Evolutionary conservation across 345 rosid genomes (phyloP), one percentile per base, ranked within the genome.

Genomic region (Arabidopsis suecica): DNA sequence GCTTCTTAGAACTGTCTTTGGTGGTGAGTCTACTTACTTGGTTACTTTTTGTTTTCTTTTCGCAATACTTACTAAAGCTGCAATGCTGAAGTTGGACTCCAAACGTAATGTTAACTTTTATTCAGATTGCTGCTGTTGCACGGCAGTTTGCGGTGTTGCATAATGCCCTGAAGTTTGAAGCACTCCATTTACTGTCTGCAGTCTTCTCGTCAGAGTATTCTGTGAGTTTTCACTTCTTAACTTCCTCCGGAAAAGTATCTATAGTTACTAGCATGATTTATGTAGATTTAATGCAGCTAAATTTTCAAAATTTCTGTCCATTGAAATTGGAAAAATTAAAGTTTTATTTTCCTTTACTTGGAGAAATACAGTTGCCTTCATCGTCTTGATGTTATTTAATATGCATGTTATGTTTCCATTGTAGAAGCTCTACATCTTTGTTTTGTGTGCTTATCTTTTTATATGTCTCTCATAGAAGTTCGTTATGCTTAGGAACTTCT

Each of bases 111-210:
- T 53, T 50, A 3, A 4, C 56, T 62, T 32, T 36, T 37, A 28
- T 53, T 56, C 77, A 94, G 98, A 91, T 86, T 81, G 79, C 80
- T 25, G 60, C 86, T 40, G 61, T 86, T 59, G 80, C 84, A 12
- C 84, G 93, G 69, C 93, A 88, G 66, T 94, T 94, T 88, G 91
- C 93, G 28, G 83, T 90, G 18, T 81, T 88, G 76, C 97, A 91
- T 80, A 87, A 82, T 83, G 84, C 88, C 14, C 63, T 89, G 74
- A 94, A 91, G 86, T 91, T 94, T 68, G 95, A 90, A 75, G 89
- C 87, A 37, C 93, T 94, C 72, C 93, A 86, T 66, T 61, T 94
- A n/a, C 88, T 94, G 38, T 88, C 91, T 40, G 82, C 85, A 61
- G 81, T 94, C 71, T 84, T 88, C 82, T 86, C 85, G 38, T 88